Evolutionary conservation across 331 rosid genomes (phyloP).

Genomic region (Pyracantha coccinea): DNA sequence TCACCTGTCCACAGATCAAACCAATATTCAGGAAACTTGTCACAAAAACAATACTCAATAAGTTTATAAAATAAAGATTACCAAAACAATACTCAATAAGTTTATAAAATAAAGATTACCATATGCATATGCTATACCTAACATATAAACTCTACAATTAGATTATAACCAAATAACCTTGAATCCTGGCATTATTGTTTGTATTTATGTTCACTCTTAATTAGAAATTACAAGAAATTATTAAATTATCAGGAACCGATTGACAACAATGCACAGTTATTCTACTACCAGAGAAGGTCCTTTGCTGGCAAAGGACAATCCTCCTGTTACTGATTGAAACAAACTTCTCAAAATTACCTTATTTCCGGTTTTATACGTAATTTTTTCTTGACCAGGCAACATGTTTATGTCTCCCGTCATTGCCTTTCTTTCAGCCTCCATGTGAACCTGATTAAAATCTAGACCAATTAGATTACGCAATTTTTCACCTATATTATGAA

Average conservation of each 20-base stretch:
- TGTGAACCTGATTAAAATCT: conserved; percentile 67
- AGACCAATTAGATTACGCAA: conserved; percentile 15
- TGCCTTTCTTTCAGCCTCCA: conserved; percentile 88
- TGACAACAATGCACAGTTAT: background rate
- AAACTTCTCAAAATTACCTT: conserved; percentile 47
- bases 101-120: background rate
- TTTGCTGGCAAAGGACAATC: background rate
- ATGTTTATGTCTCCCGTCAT: conserved; percentile 51
- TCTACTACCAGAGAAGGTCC: background rate
- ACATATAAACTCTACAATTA: background rate
- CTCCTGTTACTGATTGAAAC: background rate
- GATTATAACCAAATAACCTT: background rate
- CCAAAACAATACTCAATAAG: background rate
- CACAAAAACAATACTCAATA: conserved; percentile 2
- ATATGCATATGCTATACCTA: background rate
- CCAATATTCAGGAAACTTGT: conserved; percentile 11
- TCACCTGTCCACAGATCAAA: conserved; percentile 43
- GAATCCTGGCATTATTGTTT: background rate
- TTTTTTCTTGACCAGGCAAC: conserved; percentile 44
- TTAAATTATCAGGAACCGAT: background rate
- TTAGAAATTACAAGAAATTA: background rate
- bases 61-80: background rate
- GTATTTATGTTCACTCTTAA: background rate
- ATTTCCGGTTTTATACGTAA: conserved; percentile 73
- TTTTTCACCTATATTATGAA: conserved; percentile 13